Base-by-base conservation (phyloP, 306 rosid genomes). In the Vigna radiata region DNA sequence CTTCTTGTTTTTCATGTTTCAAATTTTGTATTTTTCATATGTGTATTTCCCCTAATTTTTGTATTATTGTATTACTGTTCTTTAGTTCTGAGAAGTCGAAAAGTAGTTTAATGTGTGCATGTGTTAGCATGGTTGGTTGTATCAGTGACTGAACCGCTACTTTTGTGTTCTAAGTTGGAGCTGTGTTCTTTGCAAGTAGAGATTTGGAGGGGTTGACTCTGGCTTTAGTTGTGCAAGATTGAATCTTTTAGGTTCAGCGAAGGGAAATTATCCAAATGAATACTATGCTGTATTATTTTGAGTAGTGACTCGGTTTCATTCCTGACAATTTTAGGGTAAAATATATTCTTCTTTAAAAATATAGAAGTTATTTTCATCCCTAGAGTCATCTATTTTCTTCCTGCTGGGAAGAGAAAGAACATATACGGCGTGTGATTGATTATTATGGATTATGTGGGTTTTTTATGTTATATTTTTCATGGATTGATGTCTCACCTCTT, bases 121-220 rank as follows among this genome's bases (percentile, higher is more conserved):
- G 13, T 54, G 62, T 73, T 78, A 58, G 50, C 63, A 27, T 83
- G 61, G 3, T 64, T 82, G 69, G 31, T 53, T 19, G 52, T 64
- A 1, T 75, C 37, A 44, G 27, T 46, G 58, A 44, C 29, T 80
- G 39, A 61, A 17, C n/a, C 15, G 29, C 37, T 66, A 13, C 10
- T 27, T n/a, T 49, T 81, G 17, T 55, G 37, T 70, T 63, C 25
- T 63, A 21, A 50, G 68, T 60, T 7, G 29, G 69, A 68, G 6
- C 9, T 53, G 29, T 17, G 53, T 65, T 81, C 41, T 55, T 73
- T 6, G 27, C 5, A 14, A 0, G 21, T 1, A 23, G 3, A 8
- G 10, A 4, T 50, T 54, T 63, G 43, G 21, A 44, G 18, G 21
- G 49, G 41, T 25, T 72, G 11, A 41, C 47, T 79, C 46, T 10